A percentile compares a stretch with the other conserved stretches of the same genome.
Evolutionary conservation across 31 red algal genomes (phyloP).

Genomic region (Asparagopsis taxiformis): DNA sequence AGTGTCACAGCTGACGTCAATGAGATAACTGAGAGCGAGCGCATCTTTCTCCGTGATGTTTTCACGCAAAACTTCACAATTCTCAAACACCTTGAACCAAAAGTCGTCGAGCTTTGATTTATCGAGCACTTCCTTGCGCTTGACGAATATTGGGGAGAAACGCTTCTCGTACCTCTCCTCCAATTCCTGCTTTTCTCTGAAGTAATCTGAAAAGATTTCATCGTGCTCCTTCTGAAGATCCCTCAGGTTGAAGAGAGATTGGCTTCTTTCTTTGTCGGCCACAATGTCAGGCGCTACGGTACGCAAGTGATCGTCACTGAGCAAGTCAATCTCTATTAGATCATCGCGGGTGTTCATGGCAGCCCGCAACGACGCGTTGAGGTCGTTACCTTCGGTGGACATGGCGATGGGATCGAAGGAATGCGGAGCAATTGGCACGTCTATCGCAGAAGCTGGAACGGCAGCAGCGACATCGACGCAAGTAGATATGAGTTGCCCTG

Average conservation of each 20-base stretch:
- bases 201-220: conserved; percentile 13
- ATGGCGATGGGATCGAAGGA: no score
- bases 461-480: no score
- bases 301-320: not conserved
- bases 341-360: not conserved
- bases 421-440: no score
- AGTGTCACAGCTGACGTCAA: conserved; percentile 41
- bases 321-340: not conserved
- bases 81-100: conserved; percentile 48
- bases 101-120: conserved; percentile 18
- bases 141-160: conserved; percentile 19
- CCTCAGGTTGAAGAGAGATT: conserved; percentile 17
- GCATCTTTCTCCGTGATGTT: conserved; percentile 65
- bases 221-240: conserved; percentile 45
- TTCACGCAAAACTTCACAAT: conserved; percentile 53
- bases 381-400: not conserved
- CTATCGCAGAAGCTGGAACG: no score
- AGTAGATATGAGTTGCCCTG: no score
- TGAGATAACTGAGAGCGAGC: conserved; percentile 48
- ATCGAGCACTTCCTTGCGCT: conserved; percentile 20
- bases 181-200: conserved; percentile 29
- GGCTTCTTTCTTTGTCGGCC: not conserved
- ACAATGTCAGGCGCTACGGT: conserved; percentile 13
- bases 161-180: conserved; percentile 25
- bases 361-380: not conserved